Conservation (phyloP, 805 yeast species). For the Kodamaea fukazawae region DNA sequence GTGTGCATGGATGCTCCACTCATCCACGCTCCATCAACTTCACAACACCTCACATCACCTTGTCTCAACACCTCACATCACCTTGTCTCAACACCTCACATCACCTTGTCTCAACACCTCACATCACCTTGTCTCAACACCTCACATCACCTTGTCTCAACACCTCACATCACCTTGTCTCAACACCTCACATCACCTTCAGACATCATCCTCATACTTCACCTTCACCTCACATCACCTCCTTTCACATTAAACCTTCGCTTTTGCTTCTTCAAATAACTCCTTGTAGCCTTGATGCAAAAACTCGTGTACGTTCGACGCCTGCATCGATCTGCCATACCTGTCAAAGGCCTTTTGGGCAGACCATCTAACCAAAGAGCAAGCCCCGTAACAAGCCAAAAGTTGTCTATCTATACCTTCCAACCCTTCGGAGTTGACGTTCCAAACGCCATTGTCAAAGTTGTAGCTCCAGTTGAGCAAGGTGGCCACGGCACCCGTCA, state of each 20-base stretch:
- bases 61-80: too few species aligned
- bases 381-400: conserved; percentile 71
- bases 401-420: conserved; percentile 27
- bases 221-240: not conserved
- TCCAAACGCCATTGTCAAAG: conserved; percentile 60
- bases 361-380: conserved; percentile 63
- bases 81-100: too few species aligned
- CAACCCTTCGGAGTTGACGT: conserved; percentile 3
- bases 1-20: too few species aligned
- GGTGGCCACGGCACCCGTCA: conserved; percentile 83
- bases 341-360: conserved; percentile 60
- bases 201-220: not conserved
- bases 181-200: too few species aligned
- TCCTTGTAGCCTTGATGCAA: conserved; percentile 63
- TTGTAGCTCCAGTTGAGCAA: conserved; percentile 76
- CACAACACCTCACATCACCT: too few species aligned
- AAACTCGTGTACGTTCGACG: conserved; percentile 71
- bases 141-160: too few species aligned
- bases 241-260: not conserved
- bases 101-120: too few species aligned
- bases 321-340: conserved; percentile 77
- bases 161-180: too few species aligned
- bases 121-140: too few species aligned
- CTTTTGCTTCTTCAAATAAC: conserved; percentile 24
- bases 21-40: too few species aligned